Conservation (phyloP, 257 asterid genomes). For the Linaria vulgaris region DNA sequence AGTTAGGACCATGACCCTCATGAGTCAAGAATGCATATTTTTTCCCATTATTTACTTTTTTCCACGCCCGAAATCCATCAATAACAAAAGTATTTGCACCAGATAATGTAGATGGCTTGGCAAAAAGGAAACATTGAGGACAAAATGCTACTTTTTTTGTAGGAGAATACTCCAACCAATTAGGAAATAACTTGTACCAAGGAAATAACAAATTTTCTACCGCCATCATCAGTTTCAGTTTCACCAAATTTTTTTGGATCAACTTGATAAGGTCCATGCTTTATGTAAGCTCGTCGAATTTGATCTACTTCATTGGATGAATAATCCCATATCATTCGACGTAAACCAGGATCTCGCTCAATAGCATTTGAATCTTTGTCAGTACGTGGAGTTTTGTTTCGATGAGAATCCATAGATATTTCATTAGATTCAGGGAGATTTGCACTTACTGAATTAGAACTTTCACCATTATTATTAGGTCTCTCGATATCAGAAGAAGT, state of each 20-base stretch:
- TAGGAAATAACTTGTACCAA: too few species aligned
- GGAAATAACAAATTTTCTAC: constrained; percentile 11
- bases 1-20: too few species aligned
- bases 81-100: too few species aligned
- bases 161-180: constrained; percentile 24
- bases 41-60: neutral
- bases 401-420: too few species aligned
- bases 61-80: neutral
- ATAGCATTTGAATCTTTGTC: neutral
- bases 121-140: too few species aligned
- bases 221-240: neutral
- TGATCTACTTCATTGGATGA: neutral
- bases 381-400: neutral
- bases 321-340: constrained; percentile 7
- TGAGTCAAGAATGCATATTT: too few species aligned
- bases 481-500: too few species aligned
- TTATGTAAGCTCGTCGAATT: constrained; percentile 8
- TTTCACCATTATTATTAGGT: too few species aligned
- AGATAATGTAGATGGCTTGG: too few species aligned
- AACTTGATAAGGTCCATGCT: too few species aligned
- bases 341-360: neutral
- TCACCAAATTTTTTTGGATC: neutral
- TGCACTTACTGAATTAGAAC: too few species aligned
- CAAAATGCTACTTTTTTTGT: constrained; percentile 6
- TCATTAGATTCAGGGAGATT: too few species aligned